A percentile compares a stretch with the other conserved stretches of the same genome.
Conservation (phyloP, 257 asterid genomes). For the Solanum medicagineum region DNA sequence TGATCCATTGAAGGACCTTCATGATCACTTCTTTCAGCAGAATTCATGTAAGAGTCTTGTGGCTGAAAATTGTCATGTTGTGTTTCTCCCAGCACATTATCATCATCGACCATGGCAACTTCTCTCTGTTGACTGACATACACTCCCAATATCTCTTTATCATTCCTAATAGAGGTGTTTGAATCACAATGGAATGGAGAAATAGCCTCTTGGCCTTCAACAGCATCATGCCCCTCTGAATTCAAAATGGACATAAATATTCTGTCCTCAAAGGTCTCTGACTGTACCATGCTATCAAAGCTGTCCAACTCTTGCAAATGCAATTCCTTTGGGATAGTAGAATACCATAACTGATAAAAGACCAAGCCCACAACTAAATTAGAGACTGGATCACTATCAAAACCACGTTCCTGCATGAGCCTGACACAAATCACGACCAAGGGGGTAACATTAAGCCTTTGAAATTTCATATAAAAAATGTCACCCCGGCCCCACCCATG, state of each 20-base stretch:
- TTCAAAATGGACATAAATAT: slow-evolving; percentile 19
- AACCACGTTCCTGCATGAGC: slow-evolving; percentile 57
- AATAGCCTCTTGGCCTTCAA: slow-evolving; percentile 22
- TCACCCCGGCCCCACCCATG: not conserved
- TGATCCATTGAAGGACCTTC: slow-evolving; percentile 14
- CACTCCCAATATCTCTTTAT: slow-evolving; percentile 25
- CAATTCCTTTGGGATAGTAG: slow-evolving; percentile 43
- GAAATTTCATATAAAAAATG: not conserved
- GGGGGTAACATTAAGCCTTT: not conserved
- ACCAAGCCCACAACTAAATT: slow-evolving; percentile 71
- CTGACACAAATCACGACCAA: slow-evolving; percentile 24
- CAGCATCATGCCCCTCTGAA: slow-evolving; percentile 28
- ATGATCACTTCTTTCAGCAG: slow-evolving; percentile 27
- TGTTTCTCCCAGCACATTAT: slow-evolving; percentile 18
- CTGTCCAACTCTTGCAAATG: slow-evolving; percentile 31
- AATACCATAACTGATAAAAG: slow-evolving; percentile 66
- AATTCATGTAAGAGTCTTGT: slow-evolving; percentile 10
- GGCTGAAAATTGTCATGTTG: slow-evolving; percentile 16
- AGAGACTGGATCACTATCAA: slow-evolving; percentile 43
- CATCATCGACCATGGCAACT: slow-evolving; percentile 20
- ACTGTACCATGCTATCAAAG: slow-evolving; percentile 14
- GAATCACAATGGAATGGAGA: slow-evolving; percentile 23
- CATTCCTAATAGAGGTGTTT: slow-evolving; percentile 52
- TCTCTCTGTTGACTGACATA: slow-evolving; percentile 8
- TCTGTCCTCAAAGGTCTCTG: slow-evolving; percentile 22